Percentiles rank a stretch among this genome's conserved stretches.
These are phyloP conservation scores for Mycena capillaripes DNA, from an alignment of 768 basidiomycete species.

Conservation along the genomic window DNA sequence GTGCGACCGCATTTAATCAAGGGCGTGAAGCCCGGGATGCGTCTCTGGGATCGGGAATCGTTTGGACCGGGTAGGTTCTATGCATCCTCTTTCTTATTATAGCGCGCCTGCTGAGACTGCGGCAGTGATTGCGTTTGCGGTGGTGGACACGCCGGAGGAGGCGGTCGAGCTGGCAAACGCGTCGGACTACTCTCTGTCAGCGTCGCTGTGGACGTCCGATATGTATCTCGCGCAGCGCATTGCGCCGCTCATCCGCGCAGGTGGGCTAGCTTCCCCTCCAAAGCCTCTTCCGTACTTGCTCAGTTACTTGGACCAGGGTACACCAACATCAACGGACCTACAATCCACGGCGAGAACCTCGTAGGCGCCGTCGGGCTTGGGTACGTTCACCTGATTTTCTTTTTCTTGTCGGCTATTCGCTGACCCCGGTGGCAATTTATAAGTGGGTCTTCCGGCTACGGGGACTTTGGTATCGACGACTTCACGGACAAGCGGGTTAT, in stretches of 20 bases:
- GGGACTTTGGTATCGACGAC: constrained; percentile 66
- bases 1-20: constrained; percentile 67
- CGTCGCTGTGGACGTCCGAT: constrained; percentile 68
- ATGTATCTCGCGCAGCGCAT: constrained; percentile 58
- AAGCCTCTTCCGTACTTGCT: not conserved
- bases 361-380: constrained; percentile 23
- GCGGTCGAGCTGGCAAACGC: constrained; percentile 71
- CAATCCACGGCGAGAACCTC: constrained; percentile 9
- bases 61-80: constrained; percentile 71
- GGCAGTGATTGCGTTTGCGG: constrained; percentile 61
- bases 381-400: not conserved
- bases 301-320: constrained; percentile 51
- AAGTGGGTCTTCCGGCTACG: constrained; percentile 61
- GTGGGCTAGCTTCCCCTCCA: constrained; percentile 44
- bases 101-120: too few relatives aligned
- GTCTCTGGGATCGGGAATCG: constrained; percentile 69
- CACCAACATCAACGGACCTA: constrained; percentile 68
- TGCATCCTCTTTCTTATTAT: too few relatives aligned
- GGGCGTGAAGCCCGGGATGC: constrained; percentile 64
- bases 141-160: constrained; percentile 65
- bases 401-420: constrained; percentile 53
- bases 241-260: constrained; percentile 62
- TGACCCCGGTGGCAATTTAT: constrained; percentile 49
- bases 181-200: constrained; percentile 63
- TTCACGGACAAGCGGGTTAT: constrained; percentile 60